Percentiles rank a stretch among this genome's conserved stretches.
Conservation (phyloP, 2,329 filamentous ascomycete genomes). For the Magnaporthiopsis incrustans region DNA sequence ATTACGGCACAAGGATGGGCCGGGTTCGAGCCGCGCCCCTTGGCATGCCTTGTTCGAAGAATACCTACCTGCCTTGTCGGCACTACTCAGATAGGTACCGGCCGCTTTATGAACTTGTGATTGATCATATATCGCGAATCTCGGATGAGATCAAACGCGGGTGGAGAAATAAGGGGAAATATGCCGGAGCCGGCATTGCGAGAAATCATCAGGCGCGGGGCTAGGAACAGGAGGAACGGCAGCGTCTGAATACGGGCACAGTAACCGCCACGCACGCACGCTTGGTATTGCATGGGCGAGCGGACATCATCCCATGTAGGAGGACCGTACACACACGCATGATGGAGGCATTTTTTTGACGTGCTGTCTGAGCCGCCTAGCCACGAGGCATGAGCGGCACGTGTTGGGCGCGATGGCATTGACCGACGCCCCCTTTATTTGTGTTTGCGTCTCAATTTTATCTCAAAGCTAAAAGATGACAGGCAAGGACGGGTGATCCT, state of each 20-base stretch:
- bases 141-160: background rate
- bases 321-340: background rate
- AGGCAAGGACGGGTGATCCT: background rate
- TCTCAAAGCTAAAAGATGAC: background rate
- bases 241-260: too few relatives aligned
- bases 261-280: too few relatives aligned
- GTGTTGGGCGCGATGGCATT: background rate
- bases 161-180: too few relatives aligned
- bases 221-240: too few relatives aligned
- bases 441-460: background rate
- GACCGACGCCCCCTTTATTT: background rate
- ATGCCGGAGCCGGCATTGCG: too few relatives aligned
- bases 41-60: too few relatives aligned
- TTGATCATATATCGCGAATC: too few relatives aligned
- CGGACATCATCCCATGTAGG: background rate
- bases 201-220: too few relatives aligned
- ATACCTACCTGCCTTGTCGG: too few relatives aligned
- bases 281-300: too few relatives aligned
- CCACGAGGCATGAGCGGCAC: background rate
- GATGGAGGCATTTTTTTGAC: background rate
- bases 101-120: too few relatives aligned
- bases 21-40: background rate
- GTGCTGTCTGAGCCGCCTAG: background rate
- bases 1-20: background rate
- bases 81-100: too few relatives aligned